Evolutionary conservation across 2,329 filamentous ascomycete genomes (phyloP).

Genomic region (Fusarium udum): DNA sequence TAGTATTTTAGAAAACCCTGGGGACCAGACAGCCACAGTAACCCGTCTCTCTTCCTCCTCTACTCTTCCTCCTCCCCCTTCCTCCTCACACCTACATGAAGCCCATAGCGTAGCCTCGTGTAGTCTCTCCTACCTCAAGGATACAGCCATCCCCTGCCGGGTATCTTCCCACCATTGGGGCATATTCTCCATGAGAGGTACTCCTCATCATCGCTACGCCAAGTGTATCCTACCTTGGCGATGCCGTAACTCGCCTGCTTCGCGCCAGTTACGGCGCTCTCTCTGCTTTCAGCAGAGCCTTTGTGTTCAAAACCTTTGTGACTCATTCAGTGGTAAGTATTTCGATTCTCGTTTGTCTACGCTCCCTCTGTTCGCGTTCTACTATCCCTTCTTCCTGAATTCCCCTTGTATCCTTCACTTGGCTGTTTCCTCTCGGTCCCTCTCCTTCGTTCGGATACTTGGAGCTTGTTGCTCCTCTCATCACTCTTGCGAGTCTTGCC

Average conservation of each 20-base stretch:
- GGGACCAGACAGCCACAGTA: not conserved
- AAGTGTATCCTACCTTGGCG: not conserved
- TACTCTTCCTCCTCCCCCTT: not conserved
- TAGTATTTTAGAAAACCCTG: too few relatives aligned
- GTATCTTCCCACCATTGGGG: not conserved
- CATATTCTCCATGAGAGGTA: not conserved
- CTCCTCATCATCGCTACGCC: not conserved
- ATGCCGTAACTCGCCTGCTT: not conserved
- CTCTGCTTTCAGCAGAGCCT: not conserved
- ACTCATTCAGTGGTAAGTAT: not conserved
- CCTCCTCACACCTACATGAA: not conserved
- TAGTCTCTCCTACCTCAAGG: too few relatives aligned
- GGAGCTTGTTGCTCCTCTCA: not conserved
- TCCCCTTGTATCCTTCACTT: not conserved
- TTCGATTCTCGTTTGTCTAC: too few relatives aligned
- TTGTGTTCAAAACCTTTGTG: not conserved
- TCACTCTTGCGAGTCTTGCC: not conserved
- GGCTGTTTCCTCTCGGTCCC: not conserved
- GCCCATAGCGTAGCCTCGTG: not conserved
- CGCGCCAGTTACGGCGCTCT: not conserved
- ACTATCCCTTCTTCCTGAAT: too few relatives aligned
- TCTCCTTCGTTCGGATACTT: not conserved
- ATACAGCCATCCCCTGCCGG: not conserved
- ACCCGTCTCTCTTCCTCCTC: not conserved
- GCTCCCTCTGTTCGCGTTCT: accelerated